phyloP scores from a whole-genome alignment of 2,329 filamentous ascomycete species.

The Chaetomiaceae sp. region DNA sequence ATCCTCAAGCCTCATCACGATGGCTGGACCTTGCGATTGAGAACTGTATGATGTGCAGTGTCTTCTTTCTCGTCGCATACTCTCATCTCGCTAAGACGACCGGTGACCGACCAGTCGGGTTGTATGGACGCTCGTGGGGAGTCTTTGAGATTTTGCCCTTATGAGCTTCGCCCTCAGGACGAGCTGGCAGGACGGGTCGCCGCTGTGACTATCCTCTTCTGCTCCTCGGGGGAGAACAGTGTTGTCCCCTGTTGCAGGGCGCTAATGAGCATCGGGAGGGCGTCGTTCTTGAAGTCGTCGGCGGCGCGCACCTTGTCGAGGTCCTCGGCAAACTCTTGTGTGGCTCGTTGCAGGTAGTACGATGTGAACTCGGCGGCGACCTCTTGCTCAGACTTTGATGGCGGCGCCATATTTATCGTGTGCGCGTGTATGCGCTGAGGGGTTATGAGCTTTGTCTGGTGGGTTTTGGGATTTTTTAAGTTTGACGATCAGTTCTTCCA shows the following conservation, averaged over 20 bases:
- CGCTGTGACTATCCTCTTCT: conserved; percentile 31
- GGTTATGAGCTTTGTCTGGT: not conserved
- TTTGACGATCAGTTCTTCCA: too few species aligned
- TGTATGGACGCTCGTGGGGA: too few species aligned
- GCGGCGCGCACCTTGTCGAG: conserved; percentile 64
- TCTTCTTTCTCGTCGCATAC: too few species aligned
- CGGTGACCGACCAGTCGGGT: too few species aligned
- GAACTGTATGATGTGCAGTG: too few species aligned
- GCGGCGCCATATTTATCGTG: conserved; percentile 14
- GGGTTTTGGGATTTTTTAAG: too few species aligned
- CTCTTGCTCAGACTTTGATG: conserved; percentile 18
- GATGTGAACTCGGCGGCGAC: conserved; percentile 49
- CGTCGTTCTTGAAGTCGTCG: conserved; percentile 65
- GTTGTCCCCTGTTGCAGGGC: conserved; percentile 64
- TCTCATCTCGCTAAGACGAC: too few species aligned
- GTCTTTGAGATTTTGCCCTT: too few species aligned
- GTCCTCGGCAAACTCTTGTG: conserved; percentile 68
- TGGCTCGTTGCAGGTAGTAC: conserved; percentile 66
- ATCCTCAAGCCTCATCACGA: too few species aligned
- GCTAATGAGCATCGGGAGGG: conserved; percentile 60
- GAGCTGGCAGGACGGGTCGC: not conserved
- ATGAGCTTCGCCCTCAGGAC: not conserved
- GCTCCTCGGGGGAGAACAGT: conserved; percentile 53
- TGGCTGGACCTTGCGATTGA: too few species aligned
- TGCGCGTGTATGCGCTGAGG: too few species aligned